Percentiles rank a stretch among this genome's conserved stretches.
phyloP scores from a whole-genome alignment of 108 stramenopile genomes.

The Discostella stelligeroides region DNA sequence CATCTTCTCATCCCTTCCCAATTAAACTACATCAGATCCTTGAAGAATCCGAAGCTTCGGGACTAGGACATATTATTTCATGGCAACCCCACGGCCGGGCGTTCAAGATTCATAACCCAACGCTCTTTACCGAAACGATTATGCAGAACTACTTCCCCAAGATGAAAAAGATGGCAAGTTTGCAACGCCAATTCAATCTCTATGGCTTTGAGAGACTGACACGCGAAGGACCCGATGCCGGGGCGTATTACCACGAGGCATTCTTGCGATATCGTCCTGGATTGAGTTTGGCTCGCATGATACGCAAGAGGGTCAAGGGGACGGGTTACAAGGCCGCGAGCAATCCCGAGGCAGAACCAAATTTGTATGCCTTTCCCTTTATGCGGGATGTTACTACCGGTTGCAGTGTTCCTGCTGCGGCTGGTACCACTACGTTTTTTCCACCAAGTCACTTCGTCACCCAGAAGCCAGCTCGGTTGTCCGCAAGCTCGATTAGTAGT shows the following conservation, averaged over 20 bases:
- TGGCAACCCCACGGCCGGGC: constrained; percentile 55
- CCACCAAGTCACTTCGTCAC: too few relatives aligned
- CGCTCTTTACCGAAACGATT: constrained; percentile 32
- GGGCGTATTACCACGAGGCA: constrained; percentile 53
- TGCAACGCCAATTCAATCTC: constrained; percentile 70
- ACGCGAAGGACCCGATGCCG: constrained; percentile 43
- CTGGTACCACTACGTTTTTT: too few relatives aligned
- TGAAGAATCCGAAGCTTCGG: constrained; percentile 24
- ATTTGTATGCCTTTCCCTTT: constrained; percentile 32
- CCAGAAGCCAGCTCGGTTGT: too few relatives aligned
- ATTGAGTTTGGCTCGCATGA: constrained; percentile 52
- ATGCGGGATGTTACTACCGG: constrained; percentile 4
- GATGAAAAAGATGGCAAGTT: constrained; percentile 41
- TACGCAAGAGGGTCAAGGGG: constrained; percentile 63
- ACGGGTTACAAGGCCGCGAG: constrained; percentile 45
- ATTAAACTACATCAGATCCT: constrained; percentile 46
- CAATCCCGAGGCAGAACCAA: constrained; percentile 47
- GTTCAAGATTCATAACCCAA: constrained; percentile 29
- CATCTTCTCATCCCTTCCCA: constrained; percentile 23
- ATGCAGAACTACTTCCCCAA: constrained; percentile 49
- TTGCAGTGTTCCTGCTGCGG: too few relatives aligned
- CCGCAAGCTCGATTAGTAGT: too few relatives aligned
- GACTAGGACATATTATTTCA: constrained; percentile 46
- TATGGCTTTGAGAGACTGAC: constrained; percentile 64
- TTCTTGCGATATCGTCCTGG: constrained; percentile 64